Evolutionary conservation across 1,284 basidiomycete genomes (phyloP).

Genomic region (Ganoderma lingzhi): DNA sequence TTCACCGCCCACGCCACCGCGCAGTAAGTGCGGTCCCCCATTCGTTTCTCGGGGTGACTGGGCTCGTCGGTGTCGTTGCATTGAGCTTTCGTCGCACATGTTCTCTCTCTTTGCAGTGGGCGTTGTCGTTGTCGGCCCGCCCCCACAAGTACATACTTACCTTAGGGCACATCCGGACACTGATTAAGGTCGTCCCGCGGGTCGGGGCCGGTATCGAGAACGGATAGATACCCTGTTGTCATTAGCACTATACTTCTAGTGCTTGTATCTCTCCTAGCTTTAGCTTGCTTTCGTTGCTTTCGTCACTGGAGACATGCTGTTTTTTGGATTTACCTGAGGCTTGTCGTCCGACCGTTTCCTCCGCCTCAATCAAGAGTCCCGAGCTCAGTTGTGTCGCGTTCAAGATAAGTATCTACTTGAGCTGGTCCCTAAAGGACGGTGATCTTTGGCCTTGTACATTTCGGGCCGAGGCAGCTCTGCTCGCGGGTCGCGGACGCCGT

Average conservation of each 20-base stretch:
- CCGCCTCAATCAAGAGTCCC: background rate
- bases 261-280: slow-evolving; percentile 2
- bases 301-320: slow-evolving; percentile 4
- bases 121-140: slow-evolving; percentile 6
- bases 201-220: slow-evolving; percentile 19
- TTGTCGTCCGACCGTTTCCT: background rate
- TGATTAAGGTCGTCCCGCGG: slow-evolving; percentile 10
- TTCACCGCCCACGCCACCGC: slow-evolving; percentile 56
- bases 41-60: background rate
- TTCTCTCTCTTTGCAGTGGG: slow-evolving; percentile 16
- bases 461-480: background rate
- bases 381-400: background rate
- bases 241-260: slow-evolving; percentile 11
- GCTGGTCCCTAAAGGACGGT: background rate
- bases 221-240: background rate
- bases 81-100: background rate
- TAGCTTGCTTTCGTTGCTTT: slow-evolving; percentile 4
- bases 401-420: background rate
- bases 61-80: background rate
- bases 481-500: background rate
- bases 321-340: background rate
- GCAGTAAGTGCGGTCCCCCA: slow-evolving; percentile 13
- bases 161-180: slow-evolving; percentile 8
- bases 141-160: background rate
- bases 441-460: background rate